Percentiles rank a stretch among this genome's conserved stretches.
Conservation (phyloP, 768 basidiomycete species). For the Tylopilus vinaceipallidus region DNA sequence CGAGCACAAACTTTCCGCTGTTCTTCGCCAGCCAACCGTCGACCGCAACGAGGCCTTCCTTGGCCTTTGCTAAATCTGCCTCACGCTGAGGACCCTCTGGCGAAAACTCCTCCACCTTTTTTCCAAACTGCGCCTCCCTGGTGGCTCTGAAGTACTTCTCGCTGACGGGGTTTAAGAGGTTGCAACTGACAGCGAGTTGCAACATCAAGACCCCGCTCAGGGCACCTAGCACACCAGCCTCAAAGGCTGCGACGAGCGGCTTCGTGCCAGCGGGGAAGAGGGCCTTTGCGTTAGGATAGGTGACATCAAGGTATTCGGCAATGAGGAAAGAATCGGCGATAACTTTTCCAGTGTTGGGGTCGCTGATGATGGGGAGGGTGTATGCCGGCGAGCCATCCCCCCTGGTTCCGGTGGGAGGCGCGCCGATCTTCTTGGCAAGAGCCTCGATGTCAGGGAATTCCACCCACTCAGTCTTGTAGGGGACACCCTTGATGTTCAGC, state of each 20-base stretch:
- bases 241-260: constrained; percentile 42
- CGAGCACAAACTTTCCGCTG: constrained; percentile 34
- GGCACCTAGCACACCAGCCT: constrained; percentile 13
- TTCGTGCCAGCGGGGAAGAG: constrained; percentile 42
- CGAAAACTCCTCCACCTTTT: constrained; percentile 36
- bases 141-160: constrained; percentile 34
- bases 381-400: constrained; percentile 34
- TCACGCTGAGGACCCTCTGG: constrained; percentile 29
- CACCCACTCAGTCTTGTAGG: constrained; percentile 43
- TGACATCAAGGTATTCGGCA: constrained; percentile 45
- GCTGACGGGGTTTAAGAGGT: constrained; percentile 28
- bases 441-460: constrained; percentile 42
- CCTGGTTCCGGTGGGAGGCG: constrained; percentile 29
- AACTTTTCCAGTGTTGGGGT: constrained; percentile 34
- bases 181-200: constrained; percentile 14
- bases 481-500: constrained; percentile 41
- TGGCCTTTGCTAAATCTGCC: constrained; percentile 28
- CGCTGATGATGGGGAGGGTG: constrained; percentile 43
- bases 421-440: constrained; percentile 32
- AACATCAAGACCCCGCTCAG: constrained; percentile 9
- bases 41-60: constrained; percentile 26
- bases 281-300: constrained; percentile 36
- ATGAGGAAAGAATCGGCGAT: constrained; percentile 43
- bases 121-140: constrained; percentile 32
- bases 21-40: constrained; percentile 32